Percentiles rank a stretch among this genome's conserved stretches.
phyloP scores from a whole-genome alignment of 345 rosid genomes.

The Eucalyptus erythrocorys region DNA sequence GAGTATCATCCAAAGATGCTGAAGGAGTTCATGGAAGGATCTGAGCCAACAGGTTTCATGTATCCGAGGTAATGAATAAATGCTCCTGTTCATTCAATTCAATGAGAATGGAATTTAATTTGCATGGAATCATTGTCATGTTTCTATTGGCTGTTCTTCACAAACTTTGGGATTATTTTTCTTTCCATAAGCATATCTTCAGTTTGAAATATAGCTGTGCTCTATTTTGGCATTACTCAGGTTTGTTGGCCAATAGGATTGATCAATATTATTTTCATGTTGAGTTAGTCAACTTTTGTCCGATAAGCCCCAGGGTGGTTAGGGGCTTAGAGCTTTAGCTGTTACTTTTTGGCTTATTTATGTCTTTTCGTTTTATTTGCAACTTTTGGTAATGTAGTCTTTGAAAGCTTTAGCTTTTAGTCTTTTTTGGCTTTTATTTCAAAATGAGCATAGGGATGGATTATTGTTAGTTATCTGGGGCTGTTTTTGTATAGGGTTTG shows the following conservation, averaged over 20 bases:
- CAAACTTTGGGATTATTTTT: background rate
- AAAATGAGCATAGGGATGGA: background rate
- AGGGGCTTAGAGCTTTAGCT: background rate
- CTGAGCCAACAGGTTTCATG: slow-evolving; percentile 92
- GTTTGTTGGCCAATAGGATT: background rate
- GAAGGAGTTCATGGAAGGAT: slow-evolving; percentile 78
- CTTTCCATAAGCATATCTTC: background rate
- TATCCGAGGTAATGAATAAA: slow-evolving; percentile 65
- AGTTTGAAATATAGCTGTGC: background rate
- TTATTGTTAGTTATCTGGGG: background rate
- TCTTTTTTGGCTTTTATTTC: background rate
- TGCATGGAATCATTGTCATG: background rate
- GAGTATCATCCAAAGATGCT: slow-evolving; percentile 97
- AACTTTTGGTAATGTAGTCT: background rate
- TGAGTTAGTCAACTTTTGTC: background rate
- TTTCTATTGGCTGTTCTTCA: background rate
- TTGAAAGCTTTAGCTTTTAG: background rate
- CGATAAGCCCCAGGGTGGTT: background rate
- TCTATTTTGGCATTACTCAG: background rate
- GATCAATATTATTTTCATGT: background rate
- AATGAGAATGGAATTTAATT: background rate
- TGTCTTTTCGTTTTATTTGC: background rate
- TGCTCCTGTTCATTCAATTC: background rate
- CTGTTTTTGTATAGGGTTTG: background rate
- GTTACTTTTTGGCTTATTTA: background rate